Evolutionary conservation across 495 filamentous ascomycete species (phyloP), one percentile per base, ranked within the genome.

Genomic region (Amphirosellinia nigrospora): DNA sequence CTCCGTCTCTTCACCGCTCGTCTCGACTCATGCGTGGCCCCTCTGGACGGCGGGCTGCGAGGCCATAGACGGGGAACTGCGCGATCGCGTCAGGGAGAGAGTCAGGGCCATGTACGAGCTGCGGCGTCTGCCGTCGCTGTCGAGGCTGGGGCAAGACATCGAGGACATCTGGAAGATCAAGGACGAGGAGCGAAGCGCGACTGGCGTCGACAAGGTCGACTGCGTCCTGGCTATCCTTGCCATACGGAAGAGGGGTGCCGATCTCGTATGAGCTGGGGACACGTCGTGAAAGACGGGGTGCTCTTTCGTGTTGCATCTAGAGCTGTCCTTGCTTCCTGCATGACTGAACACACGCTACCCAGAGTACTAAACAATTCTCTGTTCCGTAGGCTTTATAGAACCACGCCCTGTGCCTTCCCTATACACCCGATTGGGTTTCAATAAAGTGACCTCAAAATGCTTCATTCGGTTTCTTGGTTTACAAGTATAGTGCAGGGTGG

Each of bases 11-110:
- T 78, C 76, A 2, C 71, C 76, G 32, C 76, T 78, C 19, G 72
- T 72, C 15, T 70, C 76, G 13, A 64, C 76, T 13, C 76, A 78
- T n/a, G 71, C 72, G 36, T 78, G 74, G 72, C 74, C 76, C 11
- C 60, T 78, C 28, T 78, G 76, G 76, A 78, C 74, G n/a, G 74
- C 76, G 1, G 76, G 69, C 4, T 78, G 76, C 30, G 76, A 78
- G 52, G 73, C 74, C 4, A 72, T 77, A 58, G 74, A 77, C n/a
- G 21, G 19, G 2, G 59, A 70, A 6, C 63, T 75, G n/a, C 72
- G 76, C 30, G 73, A 73, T 26, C 71, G 72, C 41, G 74, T 78
- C 15, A 73, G 71, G 23, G 61, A 70, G 9, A 70, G 76, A 21
- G 65, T 77, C 16, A 53, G 70, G 30, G 61, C 69, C 3, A 78